These are phyloP conservation scores for Pisolithus microcarpus DNA, from an alignment of 768 basidiomycete species.

Conservation along the genomic window DNA sequence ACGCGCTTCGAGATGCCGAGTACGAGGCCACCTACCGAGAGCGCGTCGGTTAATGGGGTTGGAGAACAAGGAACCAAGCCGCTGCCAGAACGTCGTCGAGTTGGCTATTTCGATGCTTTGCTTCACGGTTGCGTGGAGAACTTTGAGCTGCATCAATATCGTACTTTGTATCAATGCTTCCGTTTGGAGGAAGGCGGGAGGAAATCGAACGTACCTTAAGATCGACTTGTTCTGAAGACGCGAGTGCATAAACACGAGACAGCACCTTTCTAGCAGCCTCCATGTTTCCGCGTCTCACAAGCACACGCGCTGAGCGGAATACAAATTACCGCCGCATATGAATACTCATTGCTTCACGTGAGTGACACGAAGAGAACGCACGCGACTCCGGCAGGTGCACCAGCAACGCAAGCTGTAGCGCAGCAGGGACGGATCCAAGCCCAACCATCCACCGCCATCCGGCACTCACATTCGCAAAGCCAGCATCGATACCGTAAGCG, in stretches of 20 bases:
- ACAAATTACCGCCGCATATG: not conserved
- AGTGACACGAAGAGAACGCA: conserved; percentile 29
- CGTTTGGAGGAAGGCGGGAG: no score
- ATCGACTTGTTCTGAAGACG: conserved; percentile 57
- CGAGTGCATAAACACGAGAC: conserved; percentile 60
- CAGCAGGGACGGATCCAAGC: conserved; percentile 63
- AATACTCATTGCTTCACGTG: not conserved
- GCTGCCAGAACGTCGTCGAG: conserved; percentile 53
- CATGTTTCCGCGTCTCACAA: conserved; percentile 49
- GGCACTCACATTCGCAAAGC: conserved; percentile 45
- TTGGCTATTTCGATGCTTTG: conserved; percentile 56
- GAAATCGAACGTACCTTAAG: conserved; percentile 41
- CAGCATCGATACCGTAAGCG: conserved; percentile 68
- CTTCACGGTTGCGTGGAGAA: conserved; percentile 53
- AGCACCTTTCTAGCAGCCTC: conserved; percentile 49
- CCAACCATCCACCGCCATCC: conserved; percentile 89
- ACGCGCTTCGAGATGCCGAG: not conserved
- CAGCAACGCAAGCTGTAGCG: conserved; percentile 51
- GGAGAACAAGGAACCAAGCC: conserved; percentile 46
- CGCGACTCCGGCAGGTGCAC: conserved; percentile 74
- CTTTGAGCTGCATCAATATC: conserved; percentile 37
- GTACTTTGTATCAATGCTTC: not conserved
- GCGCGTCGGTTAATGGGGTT: conserved; percentile 60
- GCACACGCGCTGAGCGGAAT: conserved; percentile 44
- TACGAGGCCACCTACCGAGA: conserved; percentile 40